Base-by-base conservation (phyloP, 73 alveolate species). In the Paramecium sexaurelia region DNA sequence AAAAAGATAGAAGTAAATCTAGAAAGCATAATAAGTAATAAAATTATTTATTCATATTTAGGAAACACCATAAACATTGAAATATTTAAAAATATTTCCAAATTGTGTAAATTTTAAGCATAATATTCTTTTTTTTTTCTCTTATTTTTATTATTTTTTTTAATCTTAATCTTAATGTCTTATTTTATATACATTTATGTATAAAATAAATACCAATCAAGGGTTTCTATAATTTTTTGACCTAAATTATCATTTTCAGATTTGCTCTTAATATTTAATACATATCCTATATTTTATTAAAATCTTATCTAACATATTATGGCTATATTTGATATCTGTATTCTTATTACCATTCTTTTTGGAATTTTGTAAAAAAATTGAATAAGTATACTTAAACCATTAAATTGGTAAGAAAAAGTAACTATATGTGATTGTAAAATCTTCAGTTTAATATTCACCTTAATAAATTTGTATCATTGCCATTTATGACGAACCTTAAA, bases 41-140 rank as follows among this genome's bases (percentile, higher is more conserved):
- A 41, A 41, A 51, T 41, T 13, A 41, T 10, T 37, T 71, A 10
- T 17, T 29, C 8, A 19, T 40, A 51, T 78, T 29, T 41, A 78
- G 90, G 71, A 78, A 78, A 45, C 90, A 78, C 43, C 90, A 78
- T 43, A 78, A 78, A 33, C 90, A 78, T 78, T 78, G 90, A 78
- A 33, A 78, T 45, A 78, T 51, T 51, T 17, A 51, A 51, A 39
- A n/a, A 51, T 51, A 51, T 51, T 51, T 51, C 67, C 67, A n/a
- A 45, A 51, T 51, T 51, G 67, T 51, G 67, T 51, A 51, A 51
- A n/a, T 17, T 51, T 51, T 51, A 4, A 4, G 29, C 33, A 17
- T 51, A 51, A 17, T 51, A 51, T 51, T 51, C 19, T 51, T 51
- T 20, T 51, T 51, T 51, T 51, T 15, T 17, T 17, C 33, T 29